Conservation (phyloP, 371 early-diverging fungal genomes). For the Nematocida ausubeli region DNA sequence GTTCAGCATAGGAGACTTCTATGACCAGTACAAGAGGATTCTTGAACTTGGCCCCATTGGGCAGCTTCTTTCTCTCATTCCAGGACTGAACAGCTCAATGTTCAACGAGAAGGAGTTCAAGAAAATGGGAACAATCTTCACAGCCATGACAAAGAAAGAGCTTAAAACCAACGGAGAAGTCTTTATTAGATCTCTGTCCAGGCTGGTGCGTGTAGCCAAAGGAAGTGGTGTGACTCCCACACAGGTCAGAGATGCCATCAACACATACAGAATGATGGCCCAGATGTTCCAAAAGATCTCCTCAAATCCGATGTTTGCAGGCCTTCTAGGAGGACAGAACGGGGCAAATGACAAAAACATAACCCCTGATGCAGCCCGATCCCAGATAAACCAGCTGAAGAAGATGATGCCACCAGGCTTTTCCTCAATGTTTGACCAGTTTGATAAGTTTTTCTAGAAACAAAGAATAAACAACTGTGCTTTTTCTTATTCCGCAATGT, state of each 20-base stretch:
- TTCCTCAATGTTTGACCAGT: constrained; percentile 54
- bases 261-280: constrained; percentile 76
- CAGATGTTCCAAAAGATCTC: constrained; percentile 90
- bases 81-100: constrained; percentile 82
- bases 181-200: constrained; percentile 74
- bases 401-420: constrained; percentile 58
- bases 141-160: constrained; percentile 88
- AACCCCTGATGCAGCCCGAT: constrained; percentile 28
- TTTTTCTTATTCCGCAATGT: background rate
- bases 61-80: constrained; percentile 93
- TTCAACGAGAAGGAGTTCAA: constrained; percentile 71
- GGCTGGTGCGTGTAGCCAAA: constrained; percentile 79
- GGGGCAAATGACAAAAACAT: background rate
- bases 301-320: constrained; percentile 59
- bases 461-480: background rate
- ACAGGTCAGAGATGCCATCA: constrained; percentile 78
- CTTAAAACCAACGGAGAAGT: constrained; percentile 81
- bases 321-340: constrained; percentile 28
- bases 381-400: constrained; percentile 53
- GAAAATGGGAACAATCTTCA: constrained; percentile 85
- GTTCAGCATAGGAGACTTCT: constrained; percentile 86
- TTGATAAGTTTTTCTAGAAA: constrained; percentile 34
- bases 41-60: constrained; percentile 82
- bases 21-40: constrained; percentile 87
- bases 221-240: constrained; percentile 80